Evolutionary conservation across 305 asterid species (phyloP).

Genomic region (Salvia sclarea): DNA sequence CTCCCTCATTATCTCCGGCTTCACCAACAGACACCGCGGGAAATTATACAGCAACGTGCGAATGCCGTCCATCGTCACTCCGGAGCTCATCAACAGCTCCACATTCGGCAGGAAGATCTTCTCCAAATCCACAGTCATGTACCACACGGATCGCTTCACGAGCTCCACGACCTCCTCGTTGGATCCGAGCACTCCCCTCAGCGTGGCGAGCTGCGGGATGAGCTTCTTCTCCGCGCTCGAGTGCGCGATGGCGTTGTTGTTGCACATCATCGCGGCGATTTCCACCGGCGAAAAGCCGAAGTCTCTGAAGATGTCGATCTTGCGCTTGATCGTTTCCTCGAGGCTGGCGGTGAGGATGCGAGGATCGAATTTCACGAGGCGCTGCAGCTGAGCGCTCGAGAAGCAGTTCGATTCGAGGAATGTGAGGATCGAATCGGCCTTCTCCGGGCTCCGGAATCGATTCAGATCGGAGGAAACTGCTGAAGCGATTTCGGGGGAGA

Average conservation of each 20-base stretch:
- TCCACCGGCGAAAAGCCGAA: not conserved
- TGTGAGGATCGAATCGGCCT: conserved; percentile 16
- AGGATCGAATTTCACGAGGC: not conserved
- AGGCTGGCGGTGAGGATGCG: not conserved
- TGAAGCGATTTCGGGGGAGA: conserved; percentile 12
- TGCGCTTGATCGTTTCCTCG: conserved; percentile 12
- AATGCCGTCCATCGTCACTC: not conserved
- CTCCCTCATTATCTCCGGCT: not conserved
- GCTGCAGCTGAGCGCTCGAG: conserved; percentile 1
- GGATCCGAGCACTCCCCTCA: not conserved
- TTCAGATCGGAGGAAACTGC: not conserved
- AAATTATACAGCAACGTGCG: not conserved
- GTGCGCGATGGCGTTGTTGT: not conserved
- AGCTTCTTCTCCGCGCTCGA: not conserved
- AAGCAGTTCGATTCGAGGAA: conserved; percentile 6
- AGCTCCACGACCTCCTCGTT: not conserved
- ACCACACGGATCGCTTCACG: not conserved
- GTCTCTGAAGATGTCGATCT: conserved; percentile 12
- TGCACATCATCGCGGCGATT: not conserved
- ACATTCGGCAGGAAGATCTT: conserved; percentile 1
- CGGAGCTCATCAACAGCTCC: conserved; percentile 18
- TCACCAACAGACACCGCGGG: not conserved
- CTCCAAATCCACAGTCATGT: conserved; percentile 1
- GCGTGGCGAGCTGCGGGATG: not conserved
- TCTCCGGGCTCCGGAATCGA: not conserved